A percentile compares a stretch with the other conserved stretches of the same genome.
Evolutionary conservation across 2,329 filamentous ascomycete species (phyloP).

Genomic region (Colletotrichum neosansevieriae): DNA sequence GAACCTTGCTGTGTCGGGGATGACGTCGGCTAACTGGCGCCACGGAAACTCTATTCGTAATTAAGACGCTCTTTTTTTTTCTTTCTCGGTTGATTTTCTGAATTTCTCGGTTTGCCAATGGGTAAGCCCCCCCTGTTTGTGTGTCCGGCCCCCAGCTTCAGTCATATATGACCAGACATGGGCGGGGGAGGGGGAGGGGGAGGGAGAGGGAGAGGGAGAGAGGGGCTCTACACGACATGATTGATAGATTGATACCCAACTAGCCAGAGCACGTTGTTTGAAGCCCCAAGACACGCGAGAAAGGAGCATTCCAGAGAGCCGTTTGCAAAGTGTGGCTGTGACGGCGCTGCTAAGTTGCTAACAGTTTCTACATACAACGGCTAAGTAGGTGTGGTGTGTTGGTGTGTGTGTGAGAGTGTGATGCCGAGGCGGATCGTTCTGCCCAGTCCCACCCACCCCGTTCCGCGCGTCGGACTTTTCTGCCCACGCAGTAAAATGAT

Average conservation of each 20-base stretch:
- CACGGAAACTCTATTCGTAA: slow-evolving; percentile 37
- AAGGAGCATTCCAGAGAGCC: background rate
- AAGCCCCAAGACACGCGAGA: slow-evolving; percentile 19
- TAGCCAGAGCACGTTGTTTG: background rate
- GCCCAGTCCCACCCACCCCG: slow-evolving; percentile 35
- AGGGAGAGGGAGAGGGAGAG: too few relatives aligned
- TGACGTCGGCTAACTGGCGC: slow-evolving; percentile 36
- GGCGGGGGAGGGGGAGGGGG: too few relatives aligned
- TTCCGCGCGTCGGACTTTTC: slow-evolving; percentile 30
- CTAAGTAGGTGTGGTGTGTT: too few relatives aligned
- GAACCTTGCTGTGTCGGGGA: slow-evolving; percentile 14
- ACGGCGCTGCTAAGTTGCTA: slow-evolving; percentile 16
- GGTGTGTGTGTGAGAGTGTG: slow-evolving; percentile 13
- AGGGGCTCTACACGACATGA: background rate
- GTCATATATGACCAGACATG: slow-evolving; percentile 7
- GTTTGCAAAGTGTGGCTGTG: slow-evolving; percentile 31
- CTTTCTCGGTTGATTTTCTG: slow-evolving; percentile 1
- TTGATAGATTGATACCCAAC: background rate
- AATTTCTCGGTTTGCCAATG: background rate
- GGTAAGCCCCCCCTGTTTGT: slow-evolving; percentile 19
- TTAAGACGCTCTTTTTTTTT: slow-evolving; percentile 22
- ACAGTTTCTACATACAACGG: background rate
- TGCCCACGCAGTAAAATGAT: slow-evolving; percentile 38
- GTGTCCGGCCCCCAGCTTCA: background rate
- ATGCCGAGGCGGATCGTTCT: slow-evolving; percentile 34